Evolutionary conservation across 2,329 filamentous ascomycete species (phyloP).

Genomic region (Rhexocercosporidium sp.): DNA sequence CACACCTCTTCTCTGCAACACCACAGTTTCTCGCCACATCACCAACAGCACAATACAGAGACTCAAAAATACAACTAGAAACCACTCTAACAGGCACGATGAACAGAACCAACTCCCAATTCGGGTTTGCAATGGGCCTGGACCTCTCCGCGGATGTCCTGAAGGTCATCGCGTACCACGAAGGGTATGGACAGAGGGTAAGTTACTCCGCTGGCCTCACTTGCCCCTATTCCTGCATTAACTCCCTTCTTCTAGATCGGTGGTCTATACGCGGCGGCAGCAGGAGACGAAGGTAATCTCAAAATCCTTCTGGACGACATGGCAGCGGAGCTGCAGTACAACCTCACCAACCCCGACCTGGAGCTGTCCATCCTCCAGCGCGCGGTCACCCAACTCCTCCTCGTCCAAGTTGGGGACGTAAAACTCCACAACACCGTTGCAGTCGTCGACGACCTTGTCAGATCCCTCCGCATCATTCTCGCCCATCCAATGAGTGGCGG

Average conservation of each 20-base stretch:
- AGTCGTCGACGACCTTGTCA: neutral
- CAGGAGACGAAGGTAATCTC: neutral
- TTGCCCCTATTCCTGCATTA: neutral
- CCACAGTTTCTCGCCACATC: neutral
- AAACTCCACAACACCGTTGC: neutral
- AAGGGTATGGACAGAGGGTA: neutral
- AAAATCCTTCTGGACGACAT: neutral
- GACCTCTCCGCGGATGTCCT: neutral
- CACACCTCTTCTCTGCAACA: neutral
- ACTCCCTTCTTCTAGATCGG: neutral
- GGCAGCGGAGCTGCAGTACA: neutral
- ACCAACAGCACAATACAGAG: neutral
- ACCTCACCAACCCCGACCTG: neutral
- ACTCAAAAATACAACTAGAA: neutral
- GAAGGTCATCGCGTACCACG: neutral
- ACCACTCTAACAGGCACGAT: neutral
- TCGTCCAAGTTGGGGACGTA: neutral
- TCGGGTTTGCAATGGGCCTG: neutral
- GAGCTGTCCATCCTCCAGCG: neutral
- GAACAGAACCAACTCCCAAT: constrained; percentile 2
- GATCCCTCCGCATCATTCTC: neutral
- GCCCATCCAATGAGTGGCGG: neutral
- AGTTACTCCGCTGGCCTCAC: neutral
- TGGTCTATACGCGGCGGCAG: neutral
- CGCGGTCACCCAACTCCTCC: neutral